Base-by-base conservation (phyloP, 2,329 filamentous ascomycete species). In the Penicillium sp. region DNA sequence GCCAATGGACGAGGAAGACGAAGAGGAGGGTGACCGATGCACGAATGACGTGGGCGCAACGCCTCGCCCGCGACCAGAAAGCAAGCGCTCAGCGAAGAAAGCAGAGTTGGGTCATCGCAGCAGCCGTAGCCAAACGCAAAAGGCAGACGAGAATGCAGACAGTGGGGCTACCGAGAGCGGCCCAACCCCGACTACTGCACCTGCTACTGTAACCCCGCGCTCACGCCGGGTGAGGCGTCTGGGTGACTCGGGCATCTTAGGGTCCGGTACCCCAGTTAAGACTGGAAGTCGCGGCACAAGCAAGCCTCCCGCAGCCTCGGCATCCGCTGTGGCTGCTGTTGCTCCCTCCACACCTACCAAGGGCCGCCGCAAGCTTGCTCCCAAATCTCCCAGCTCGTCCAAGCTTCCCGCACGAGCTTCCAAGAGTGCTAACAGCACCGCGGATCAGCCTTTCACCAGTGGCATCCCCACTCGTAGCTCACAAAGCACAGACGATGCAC, bases 331-430 rank as follows among this genome's bases (percentile, higher is more conserved):
- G 33, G 56, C 59, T 41, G 38, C 42, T 25, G 41, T 50, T 49
- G 62, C 46, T 23, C 65, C 70, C 17, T 68, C 64, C 12, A 72
- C 68, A 10, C 67, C 71, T 15, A 64, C 63, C 25, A 65, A 67
- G 50, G 65, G 67, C 21, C 72, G 74, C 41, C 74, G 70, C 41
- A 76, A 73, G 62, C 56, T 76, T 27, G 65, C 67, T 41, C 74
- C 73, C 45, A 74, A 69, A 58, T 69, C 70, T 17, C 73, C 71
- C 6, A 69, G 67, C 40, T 54, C 57, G 13, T 62, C 64, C 7
- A 46, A 61, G 52, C 47, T 63, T 35, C 62, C 58, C 6, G 63
- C 63, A 6, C 57, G 64, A 2, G 47, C 52, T 5, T 63, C 63
- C n/a, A 72, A 67, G 54, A 58, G 56, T 31, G 53, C 23, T 17